These are phyloP conservation scores for Lentithecium fluviatile DNA, from an alignment of 495 filamentous ascomycete species.

Conservation along the genomic window DNA sequence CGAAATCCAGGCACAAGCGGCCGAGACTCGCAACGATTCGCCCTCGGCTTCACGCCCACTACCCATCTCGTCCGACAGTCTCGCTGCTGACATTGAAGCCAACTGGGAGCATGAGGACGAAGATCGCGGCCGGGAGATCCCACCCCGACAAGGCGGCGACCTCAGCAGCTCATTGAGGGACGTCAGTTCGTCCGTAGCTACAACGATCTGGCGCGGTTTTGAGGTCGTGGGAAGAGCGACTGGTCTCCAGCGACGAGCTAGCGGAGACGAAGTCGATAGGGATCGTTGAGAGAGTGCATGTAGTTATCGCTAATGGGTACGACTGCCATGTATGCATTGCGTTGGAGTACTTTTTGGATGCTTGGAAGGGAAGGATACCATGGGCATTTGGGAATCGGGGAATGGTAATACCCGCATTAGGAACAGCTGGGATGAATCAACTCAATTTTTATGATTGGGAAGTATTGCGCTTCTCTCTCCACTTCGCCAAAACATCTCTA, in stretches of 20 bases:
- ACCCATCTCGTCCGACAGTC: conserved; percentile 12
- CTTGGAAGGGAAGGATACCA: conserved; percentile 3
- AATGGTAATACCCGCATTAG: background rate
- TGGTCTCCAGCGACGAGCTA: conserved; percentile 23
- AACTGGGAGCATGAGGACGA: conserved; percentile 22
- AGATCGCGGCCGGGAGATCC: conserved; percentile 1
- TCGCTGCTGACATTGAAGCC: conserved; percentile 28
- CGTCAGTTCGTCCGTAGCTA: conserved; percentile 16
- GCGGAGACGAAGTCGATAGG: conserved; percentile 23
- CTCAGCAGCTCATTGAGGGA: conserved; percentile 22
- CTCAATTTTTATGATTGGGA: conserved; percentile 8
- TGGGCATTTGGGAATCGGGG: conserved; percentile 1
- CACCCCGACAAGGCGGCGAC: background rate
- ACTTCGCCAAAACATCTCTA: no score
- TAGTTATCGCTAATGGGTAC: background rate
- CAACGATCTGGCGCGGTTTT: conserved; percentile 32
- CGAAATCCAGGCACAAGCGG: conserved; percentile 48
- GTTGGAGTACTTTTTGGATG: background rate
- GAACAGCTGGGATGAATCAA: background rate
- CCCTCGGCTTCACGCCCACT: conserved; percentile 44
- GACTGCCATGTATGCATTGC: background rate
- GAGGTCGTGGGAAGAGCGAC: conserved; percentile 22
- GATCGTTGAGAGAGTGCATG: conserved; percentile 16
- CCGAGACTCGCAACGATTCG: conserved; percentile 46
- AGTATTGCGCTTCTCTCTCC: background rate